These are phyloP conservation scores for Metschnikowia hibisci DNA, from an alignment of 805 yeast species.

Conservation along the genomic window DNA sequence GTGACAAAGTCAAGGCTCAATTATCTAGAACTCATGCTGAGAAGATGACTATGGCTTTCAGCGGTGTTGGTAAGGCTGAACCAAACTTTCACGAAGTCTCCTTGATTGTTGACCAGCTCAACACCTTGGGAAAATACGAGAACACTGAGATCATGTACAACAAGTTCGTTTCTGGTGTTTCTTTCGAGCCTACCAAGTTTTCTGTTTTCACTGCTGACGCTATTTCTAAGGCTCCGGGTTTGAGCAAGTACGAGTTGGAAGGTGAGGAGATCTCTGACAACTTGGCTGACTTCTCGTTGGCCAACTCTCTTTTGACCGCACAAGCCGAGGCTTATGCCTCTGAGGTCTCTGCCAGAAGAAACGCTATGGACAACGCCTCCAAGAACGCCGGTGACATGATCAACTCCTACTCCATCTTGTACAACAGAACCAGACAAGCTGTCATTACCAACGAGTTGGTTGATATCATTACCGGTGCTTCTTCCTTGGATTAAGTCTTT, in stretches of 20 bases:
- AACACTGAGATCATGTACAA: slow-evolving; percentile 81
- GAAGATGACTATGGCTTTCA: slow-evolving; percentile 68
- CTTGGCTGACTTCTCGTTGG: slow-evolving; percentile 80
- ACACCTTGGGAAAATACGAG: slow-evolving; percentile 65
- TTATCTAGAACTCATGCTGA: slow-evolving; percentile 75
- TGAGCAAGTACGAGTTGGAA: slow-evolving; percentile 74
- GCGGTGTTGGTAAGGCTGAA: slow-evolving; percentile 94
- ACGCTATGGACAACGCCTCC: slow-evolving; percentile 99
- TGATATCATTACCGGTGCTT: slow-evolving; percentile 99
- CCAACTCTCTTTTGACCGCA: slow-evolving; percentile 85
- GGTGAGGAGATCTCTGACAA: slow-evolving; percentile 65
- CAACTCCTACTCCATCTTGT: slow-evolving; percentile 89
- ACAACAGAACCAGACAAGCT: slow-evolving; percentile 66
- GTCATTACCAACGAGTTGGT: slow-evolving; percentile 78
- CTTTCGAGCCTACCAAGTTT: slow-evolving; percentile 79
- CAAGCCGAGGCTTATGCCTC: slow-evolving; percentile 98
- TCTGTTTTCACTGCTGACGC: slow-evolving; percentile 65
- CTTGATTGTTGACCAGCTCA: slow-evolving; percentile 80
- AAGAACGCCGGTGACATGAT: slow-evolving; percentile 99
- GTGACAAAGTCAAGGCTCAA: slow-evolving; percentile 93
- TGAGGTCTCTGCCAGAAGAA: slow-evolving; percentile 97
- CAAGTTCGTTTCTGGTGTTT: slow-evolving; percentile 80
- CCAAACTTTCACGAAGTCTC: slow-evolving; percentile 92
- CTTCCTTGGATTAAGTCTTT: slow-evolving; percentile 75
- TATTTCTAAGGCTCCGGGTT: slow-evolving; percentile 80